Percentiles rank a stretch among this genome's conserved stretches.
These are phyloP conservation scores for Cerioporus squamosus DNA, from an alignment of 1,284 basidiomycete genomes.

Conservation along the genomic window DNA sequence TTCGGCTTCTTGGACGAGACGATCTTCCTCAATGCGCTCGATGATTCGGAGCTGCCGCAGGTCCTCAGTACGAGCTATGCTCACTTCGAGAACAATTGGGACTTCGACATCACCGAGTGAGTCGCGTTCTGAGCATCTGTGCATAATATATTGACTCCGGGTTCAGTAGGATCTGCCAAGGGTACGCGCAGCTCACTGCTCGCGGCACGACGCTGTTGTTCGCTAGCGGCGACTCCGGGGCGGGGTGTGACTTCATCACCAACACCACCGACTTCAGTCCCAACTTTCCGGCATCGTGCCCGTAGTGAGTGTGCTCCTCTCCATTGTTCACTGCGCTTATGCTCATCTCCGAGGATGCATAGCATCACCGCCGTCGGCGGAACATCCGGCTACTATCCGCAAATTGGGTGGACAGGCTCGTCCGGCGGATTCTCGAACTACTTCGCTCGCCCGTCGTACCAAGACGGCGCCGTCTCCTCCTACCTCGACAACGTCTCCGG, in stretches of 20 bases:
- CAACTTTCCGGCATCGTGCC: constrained; percentile 66
- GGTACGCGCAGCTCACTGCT: constrained; percentile 48
- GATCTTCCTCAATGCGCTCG: constrained; percentile 2
- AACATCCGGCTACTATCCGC: constrained; percentile 51
- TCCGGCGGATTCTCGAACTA: constrained; percentile 66
- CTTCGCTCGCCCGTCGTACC: constrained; percentile 43
- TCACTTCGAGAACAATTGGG: constrained; percentile 2
- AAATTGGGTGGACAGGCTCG: constrained; percentile 35
- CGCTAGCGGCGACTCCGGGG: constrained; percentile 62
- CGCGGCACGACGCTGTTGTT: constrained; percentile 64
- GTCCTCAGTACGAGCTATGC: too few species aligned
- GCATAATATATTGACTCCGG: background rate
- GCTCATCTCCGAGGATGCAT: constrained; percentile 20
- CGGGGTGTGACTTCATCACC: constrained; percentile 52
- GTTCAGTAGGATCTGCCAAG: constrained; percentile 12
- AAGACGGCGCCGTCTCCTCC: constrained; percentile 35
- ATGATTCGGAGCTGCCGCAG: too few species aligned
- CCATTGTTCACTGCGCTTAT: too few species aligned
- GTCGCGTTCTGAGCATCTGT: background rate
- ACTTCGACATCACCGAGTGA: constrained; percentile 26
- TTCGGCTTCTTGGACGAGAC: constrained; percentile 6
- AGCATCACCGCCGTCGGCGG: constrained; percentile 64
- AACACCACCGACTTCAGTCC: constrained; percentile 59
- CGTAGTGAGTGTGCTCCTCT: constrained; percentile 30
- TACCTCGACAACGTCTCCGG: constrained; percentile 26